Percentiles rank a stretch among this genome's conserved stretches.
Evolutionary conservation across 331 rosid genomes (phyloP).

Genomic region (Cydonia oblonga): DNA sequence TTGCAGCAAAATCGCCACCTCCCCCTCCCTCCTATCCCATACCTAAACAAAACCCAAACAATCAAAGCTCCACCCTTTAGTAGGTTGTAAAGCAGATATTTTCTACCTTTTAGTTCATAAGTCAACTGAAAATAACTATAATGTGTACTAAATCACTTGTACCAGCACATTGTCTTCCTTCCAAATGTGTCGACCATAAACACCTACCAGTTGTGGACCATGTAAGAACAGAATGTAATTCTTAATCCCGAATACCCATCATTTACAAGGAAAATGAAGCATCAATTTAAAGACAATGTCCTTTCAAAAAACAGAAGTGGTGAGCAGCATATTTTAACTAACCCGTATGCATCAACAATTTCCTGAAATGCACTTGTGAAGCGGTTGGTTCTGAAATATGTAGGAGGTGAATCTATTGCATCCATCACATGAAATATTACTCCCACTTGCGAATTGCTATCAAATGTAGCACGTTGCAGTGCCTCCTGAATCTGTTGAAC

Average conservation of each 20-base stretch:
- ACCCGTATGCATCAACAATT: constrained; percentile 99
- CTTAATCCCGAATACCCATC: not conserved
- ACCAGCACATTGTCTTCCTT: not conserved
- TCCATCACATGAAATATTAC: constrained; percentile 81
- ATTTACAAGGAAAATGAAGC: not conserved
- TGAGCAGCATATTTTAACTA: constrained; percentile 27
- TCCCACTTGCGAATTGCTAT: constrained; percentile 95
- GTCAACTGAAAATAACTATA: not conserved
- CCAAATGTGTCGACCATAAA: not conserved
- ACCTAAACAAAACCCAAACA: not conserved
- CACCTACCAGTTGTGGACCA: not conserved
- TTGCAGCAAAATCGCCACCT: not conserved
- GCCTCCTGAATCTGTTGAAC: constrained; percentile 78
- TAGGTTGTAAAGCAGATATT: not conserved
- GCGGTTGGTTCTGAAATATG: constrained; percentile 78
- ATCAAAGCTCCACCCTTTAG: not conserved
- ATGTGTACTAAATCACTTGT: not conserved
- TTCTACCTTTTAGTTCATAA: not conserved
- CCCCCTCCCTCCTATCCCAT: not conserved
- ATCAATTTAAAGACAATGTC: not conserved
- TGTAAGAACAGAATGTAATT: not conserved
- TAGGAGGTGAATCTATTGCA: constrained; percentile 90
- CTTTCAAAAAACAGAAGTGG: not conserved
- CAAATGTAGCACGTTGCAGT: constrained; percentile 94
- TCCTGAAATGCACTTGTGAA: constrained; percentile 88